Percentiles rank a stretch among this genome's conserved stretches.
Conservation (phyloP, 2,329 filamentous ascomycete genomes). For the Camillea tinctor region DNA sequence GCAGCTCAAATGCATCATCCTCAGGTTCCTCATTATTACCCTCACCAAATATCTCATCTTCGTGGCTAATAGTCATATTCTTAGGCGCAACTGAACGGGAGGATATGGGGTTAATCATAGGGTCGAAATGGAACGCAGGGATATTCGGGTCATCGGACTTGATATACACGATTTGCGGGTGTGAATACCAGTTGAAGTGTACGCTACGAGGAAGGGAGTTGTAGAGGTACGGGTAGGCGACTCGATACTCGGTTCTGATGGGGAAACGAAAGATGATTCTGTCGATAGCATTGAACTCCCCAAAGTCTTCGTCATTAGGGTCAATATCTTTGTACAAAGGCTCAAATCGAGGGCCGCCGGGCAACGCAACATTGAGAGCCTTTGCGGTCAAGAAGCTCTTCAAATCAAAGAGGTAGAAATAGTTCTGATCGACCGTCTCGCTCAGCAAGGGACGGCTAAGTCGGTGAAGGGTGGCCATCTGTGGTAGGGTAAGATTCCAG, state of each 20-base stretch:
- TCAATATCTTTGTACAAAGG: slow-evolving; percentile 98
- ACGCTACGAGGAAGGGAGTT: slow-evolving; percentile 95
- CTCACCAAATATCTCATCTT: slow-evolving; percentile 87
- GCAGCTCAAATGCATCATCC: slow-evolving; percentile 83
- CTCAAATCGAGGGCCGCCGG: slow-evolving; percentile 95
- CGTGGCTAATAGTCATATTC: slow-evolving; percentile 87
- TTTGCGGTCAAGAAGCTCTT: slow-evolving; percentile 96
- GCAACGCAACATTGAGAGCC: slow-evolving; percentile 93
- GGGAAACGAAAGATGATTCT: slow-evolving; percentile 97
- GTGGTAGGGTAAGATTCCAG: slow-evolving; percentile 89
- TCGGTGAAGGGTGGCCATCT: slow-evolving; percentile 95
- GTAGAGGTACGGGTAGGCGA: slow-evolving; percentile 92
- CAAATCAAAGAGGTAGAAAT: slow-evolving; percentile 95
- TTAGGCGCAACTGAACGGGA: slow-evolving; percentile 91
- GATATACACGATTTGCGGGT: slow-evolving; percentile 90
- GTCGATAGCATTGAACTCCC: slow-evolving; percentile 99
- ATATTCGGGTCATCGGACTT: slow-evolving; percentile 83
- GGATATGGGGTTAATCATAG: slow-evolving; percentile 96
- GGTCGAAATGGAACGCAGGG: slow-evolving; percentile 96
- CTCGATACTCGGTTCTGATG: slow-evolving; percentile 92
- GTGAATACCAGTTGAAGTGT: slow-evolving; percentile 87
- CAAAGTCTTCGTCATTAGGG: slow-evolving; percentile 98
- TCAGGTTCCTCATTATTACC: slow-evolving; percentile 72
- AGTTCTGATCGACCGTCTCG: slow-evolving; percentile 92
- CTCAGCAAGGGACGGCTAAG: slow-evolving; percentile 87